Base-by-base conservation (phyloP, 768 basidiomycete genomes). In the Thelephora ganbajun region DNA sequence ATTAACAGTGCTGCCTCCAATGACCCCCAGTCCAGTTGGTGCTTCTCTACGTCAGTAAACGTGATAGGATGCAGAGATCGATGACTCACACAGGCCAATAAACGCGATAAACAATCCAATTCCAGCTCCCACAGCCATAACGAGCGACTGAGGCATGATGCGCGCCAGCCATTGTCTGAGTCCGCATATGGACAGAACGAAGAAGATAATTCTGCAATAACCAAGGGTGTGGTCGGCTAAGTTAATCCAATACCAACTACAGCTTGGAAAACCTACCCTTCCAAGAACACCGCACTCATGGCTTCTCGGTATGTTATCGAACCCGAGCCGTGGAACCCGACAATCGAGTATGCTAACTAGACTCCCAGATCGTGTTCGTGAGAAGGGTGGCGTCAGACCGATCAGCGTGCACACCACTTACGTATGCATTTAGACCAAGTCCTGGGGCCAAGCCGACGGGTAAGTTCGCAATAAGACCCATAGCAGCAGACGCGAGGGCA, bases 21-120 rank as follows among this genome's bases (percentile, higher is more conserved):
- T 76, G 45, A 90, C 79, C 45, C 75, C 72, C 7, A 92, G 69
- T 48, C 87, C 87, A 53, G 73, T 66, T 1, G 73, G 62, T 13
- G 80, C 83, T 83, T 48, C 42, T 11, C 16, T 30, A 11, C 18
- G 16, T 36, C 37, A 41, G 20, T 33, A 6, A 1, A 35, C 22
- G 33, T 54, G 35, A 53, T 49, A 35, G 6, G 0, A 6, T 13
- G 7, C 33, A 20, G 22, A 6, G 11, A 23, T 14, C 41, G 6
- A 18, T 22, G 3, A 56, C 70, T 54, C 61, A 82, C 80, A 78
- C 48, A 88, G 64, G 42, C 86, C 85, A 39, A 90, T 81, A 54
- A 88, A 85, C 72, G 87, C 86, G 53, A 92, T 86, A 63, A 86
- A 92, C 14, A 92, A 62, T 50, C 89, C 89, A 56, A 92, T 90